These are phyloP conservation scores for Fagus sylvatica DNA, from an alignment of 306 rosid genomes.

Conservation along the genomic window DNA sequence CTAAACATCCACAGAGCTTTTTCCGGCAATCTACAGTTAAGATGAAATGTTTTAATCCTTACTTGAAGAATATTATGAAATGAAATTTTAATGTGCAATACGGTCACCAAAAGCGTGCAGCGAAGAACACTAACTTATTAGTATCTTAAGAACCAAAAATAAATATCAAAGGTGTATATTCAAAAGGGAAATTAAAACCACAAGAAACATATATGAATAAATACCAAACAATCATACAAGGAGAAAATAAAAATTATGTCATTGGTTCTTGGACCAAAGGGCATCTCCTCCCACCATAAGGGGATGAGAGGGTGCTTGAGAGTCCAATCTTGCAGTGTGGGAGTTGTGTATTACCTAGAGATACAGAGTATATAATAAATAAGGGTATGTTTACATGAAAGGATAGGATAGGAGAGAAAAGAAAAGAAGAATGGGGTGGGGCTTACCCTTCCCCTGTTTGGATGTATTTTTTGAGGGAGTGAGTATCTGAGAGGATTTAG, in stretches of 20 bases:
- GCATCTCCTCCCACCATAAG: not conserved
- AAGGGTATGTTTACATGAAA: no score
- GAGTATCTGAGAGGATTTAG: no score
- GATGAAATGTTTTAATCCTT: conserved; percentile 18
- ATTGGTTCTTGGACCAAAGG: not conserved
- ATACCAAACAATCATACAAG: not conserved
- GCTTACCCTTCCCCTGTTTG: no score
- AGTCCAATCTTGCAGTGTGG: no score
- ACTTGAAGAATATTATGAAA: not conserved
- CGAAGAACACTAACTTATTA: not conserved
- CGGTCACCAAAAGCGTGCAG: not conserved
- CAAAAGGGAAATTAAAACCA: not conserved
- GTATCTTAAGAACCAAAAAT: conserved; percentile 1
- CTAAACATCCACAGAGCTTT: conserved; percentile 93
- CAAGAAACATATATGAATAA: not conserved
- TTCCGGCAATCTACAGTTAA: conserved; percentile 79
- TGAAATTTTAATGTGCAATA: not conserved
- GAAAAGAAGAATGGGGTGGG: no score
- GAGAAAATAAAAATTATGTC: not conserved
- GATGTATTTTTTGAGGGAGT: no score
- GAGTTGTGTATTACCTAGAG: no score
- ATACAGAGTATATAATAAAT: no score
- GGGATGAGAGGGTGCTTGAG: not conserved
- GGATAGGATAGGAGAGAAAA: no score
- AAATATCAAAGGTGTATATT: not conserved